Conservation (phyloP, 257 asterid genomes). For the Euphrasia confusa region DNA sequence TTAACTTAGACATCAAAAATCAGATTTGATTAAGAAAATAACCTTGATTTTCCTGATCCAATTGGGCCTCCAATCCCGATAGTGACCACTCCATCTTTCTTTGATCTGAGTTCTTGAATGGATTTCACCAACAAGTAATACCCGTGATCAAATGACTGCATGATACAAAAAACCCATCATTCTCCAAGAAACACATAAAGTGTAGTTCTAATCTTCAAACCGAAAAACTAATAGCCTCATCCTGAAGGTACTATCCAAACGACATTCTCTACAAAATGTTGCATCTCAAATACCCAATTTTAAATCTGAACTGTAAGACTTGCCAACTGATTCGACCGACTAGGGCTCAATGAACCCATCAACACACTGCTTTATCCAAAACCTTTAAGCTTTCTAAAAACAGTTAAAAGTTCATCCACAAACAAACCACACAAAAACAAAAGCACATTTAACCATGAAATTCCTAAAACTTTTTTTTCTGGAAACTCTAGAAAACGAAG, state of each 20-base stretch:
- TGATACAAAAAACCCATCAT: constrained; percentile 20
- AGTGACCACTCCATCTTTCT: constrained; percentile 82
- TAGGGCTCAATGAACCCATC: constrained; percentile 12
- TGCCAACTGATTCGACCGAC: neutral
- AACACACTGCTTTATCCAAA: constrained; percentile 4
- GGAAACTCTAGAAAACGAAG: neutral
- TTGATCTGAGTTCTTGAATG: constrained; percentile 89
- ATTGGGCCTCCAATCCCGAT: constrained; percentile 98
- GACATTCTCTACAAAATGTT: neutral
- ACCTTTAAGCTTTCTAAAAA: constrained; percentile 12
- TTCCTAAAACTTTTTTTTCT: constrained; percentile 5
- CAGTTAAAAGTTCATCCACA: constrained; percentile 1
- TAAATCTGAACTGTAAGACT: constrained; percentile 3
- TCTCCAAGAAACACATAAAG: constrained; percentile 12
- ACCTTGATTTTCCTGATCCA: constrained; percentile 99
- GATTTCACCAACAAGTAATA: constrained; percentile 94
- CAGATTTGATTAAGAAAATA: constrained; percentile 8
- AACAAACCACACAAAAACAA: constrained; percentile 14
- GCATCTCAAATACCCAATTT: constrained; percentile 4
- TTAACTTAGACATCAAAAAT: constrained; percentile 13
- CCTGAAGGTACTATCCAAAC: constrained; percentile 1
- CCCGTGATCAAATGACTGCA: constrained; percentile 98
- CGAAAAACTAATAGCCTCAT: neutral
- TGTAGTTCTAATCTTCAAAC: constrained; percentile 6
- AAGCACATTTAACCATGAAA: constrained; percentile 19